Base-by-base conservation (phyloP, 352 stramenopile species). In the Halophytophthora batemanensis region DNA sequence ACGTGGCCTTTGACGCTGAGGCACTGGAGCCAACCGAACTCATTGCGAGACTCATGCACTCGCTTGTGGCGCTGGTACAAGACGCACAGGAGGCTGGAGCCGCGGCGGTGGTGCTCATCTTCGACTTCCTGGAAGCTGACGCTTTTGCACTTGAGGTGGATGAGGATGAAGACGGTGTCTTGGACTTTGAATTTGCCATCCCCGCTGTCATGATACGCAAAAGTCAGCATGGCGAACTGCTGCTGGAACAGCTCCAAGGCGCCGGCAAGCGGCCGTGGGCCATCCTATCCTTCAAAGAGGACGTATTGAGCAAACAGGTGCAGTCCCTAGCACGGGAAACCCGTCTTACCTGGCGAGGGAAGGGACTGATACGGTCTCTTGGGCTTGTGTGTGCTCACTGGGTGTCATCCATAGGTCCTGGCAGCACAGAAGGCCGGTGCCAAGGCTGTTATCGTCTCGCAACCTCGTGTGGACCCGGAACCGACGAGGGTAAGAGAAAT, bases 291-390 rank as follows among this genome's bases (percentile, higher is more conserved):
- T 69, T 70, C 53, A 84, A 84, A 35, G 67, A 86, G 4, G 77
- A 90, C 48, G 74, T 84, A 3, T 45, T 90, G n/a, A 64, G 69
- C 43, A 85, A 87, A 28, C 75, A 90, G 76, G 80, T 86, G 33
- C 11, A 31, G 39, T 11, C 1, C 11, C 1, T 10, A 31, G 25
- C 25, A 4, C 8, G 4, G 25, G 25, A 31, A 31, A 8, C 4
- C 10, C 33, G 10, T 34, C 19, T 38, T 13, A 0, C 14, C 4
- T 12, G 29, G 22, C 17, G 29, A 18, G 38, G 10, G 14, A 25
- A n/a, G 38, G 23, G 33, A 39, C 11, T 36, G 3, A 25, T 42
- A 2, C 31, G 18, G 18, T 14, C 37, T 28, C 17, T 29, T 15
- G 22, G 0, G 14, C 4, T 8, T 31, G 4, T 31, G 19, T 38